These are phyloP conservation scores for Fusarium succisae DNA, from an alignment of 2,329 filamentous ascomycete species.

Conservation along the genomic window DNA sequence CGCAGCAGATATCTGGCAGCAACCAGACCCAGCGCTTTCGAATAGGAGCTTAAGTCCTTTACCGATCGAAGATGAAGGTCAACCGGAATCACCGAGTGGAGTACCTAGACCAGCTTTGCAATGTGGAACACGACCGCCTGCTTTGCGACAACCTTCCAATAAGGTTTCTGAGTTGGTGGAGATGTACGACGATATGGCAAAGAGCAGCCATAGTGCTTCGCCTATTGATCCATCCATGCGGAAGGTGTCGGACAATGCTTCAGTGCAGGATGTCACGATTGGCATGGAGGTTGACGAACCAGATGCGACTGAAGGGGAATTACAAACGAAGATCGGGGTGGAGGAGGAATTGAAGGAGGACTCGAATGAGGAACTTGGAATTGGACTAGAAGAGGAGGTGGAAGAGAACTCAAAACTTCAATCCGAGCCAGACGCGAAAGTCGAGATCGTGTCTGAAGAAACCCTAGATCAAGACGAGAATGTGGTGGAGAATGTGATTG, in stretches of 20 bases:
- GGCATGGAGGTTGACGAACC: not conserved
- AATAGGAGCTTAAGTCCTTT: slow-evolving; percentile 18
- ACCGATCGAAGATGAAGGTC: slow-evolving; percentile 16
- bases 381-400: not conserved
- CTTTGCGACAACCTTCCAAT: slow-evolving; percentile 45
- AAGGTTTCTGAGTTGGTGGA: slow-evolving; percentile 62
- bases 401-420: not conserved
- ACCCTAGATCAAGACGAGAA: not conserved
- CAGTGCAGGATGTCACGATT: not conserved
- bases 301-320: not conserved
- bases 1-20: slow-evolving; percentile 33
- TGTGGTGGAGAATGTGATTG: not conserved
- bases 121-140: slow-evolving; percentile 3
- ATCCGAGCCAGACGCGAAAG: not conserved
- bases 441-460: not conserved
- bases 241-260: slow-evolving; percentile 8
- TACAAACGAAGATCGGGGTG: not conserved
- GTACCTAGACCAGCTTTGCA: slow-evolving; percentile 29
- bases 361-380: not conserved
- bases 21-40: slow-evolving; percentile 8
- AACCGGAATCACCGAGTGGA: slow-evolving; percentile 32
- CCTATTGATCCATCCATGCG: slow-evolving; percentile 34
- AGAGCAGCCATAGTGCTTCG: slow-evolving; percentile 31
- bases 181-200: slow-evolving; percentile 59
- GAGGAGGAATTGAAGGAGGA: not conserved